These are phyloP conservation scores for Talaromyces borbonicus DNA, from an alignment of 495 filamentous ascomycete genomes.

Conservation along the genomic window DNA sequence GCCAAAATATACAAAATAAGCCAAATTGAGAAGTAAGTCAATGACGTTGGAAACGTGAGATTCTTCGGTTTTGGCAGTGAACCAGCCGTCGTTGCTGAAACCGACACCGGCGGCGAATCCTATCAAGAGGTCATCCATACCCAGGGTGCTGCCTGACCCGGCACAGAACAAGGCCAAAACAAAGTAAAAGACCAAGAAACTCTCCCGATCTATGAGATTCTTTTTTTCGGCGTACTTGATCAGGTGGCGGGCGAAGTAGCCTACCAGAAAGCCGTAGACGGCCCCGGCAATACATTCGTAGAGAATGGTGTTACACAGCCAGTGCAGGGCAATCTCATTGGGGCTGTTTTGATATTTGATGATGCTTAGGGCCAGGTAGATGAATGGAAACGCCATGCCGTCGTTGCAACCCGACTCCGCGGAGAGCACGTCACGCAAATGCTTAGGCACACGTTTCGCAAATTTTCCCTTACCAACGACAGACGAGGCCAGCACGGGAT, in stretches of 20 bases:
- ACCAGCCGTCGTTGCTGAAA: slow-evolving; percentile 99
- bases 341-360: slow-evolving; percentile 65
- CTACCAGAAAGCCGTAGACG: slow-evolving; percentile 77
- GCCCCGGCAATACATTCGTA: slow-evolving; percentile 96
- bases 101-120: slow-evolving; percentile 93
- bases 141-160: slow-evolving; percentile 83
- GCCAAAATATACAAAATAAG: slow-evolving; percentile 96
- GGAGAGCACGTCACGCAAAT: slow-evolving; percentile 88
- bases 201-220: slow-evolving; percentile 88
- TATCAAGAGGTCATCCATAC: slow-evolving; percentile 92
- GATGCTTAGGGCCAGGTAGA: slow-evolving; percentile 85
- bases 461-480: slow-evolving; percentile 99
- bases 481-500: slow-evolving; percentile 94
- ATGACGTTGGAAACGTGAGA: slow-evolving; percentile 99
- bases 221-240: slow-evolving; percentile 83
- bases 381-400: slow-evolving; percentile 98
- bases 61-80: slow-evolving; percentile 95
- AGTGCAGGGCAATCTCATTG: slow-evolving; percentile 64
- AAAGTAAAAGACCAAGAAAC: slow-evolving; percentile 98
- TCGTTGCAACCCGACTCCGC: slow-evolving; percentile 99
- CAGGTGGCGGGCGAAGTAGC: slow-evolving; percentile 79
- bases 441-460: slow-evolving; percentile 92
- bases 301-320: slow-evolving; percentile 82
- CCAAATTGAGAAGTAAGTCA: slow-evolving; percentile 90
- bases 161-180: slow-evolving; percentile 93